Evolutionary conservation across 2,329 filamentous ascomycete species (phyloP).

Genomic region (Arthrinium phaeospermum): DNA sequence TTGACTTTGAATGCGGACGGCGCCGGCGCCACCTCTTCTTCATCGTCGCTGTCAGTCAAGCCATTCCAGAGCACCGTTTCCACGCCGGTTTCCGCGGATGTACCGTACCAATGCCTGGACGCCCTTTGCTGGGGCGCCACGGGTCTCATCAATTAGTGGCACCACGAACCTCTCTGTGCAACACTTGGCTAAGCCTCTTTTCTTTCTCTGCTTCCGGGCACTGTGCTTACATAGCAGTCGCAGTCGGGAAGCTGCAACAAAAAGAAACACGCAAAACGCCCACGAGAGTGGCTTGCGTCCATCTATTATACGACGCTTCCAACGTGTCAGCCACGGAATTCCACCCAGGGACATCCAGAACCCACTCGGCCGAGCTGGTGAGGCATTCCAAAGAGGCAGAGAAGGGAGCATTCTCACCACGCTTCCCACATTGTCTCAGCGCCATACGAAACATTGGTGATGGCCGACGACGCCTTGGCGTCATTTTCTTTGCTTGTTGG

Average conservation of each 20-base stretch:
- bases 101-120: not conserved
- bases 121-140: constrained; percentile 1
- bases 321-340: constrained; percentile 26
- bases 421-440: not conserved
- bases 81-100: constrained; percentile 7
- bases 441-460: constrained; percentile 1
- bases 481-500: not conserved
- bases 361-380: not conserved
- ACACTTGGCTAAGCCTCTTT: not conserved
- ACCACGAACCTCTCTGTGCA: constrained; percentile 1
- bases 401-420: not conserved
- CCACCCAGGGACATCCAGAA: constrained; percentile 15
- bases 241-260: constrained; percentile 2
- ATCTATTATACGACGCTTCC: constrained; percentile 2
- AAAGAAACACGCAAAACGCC: constrained; percentile 21
- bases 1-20: constrained; percentile 1
- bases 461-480: constrained; percentile 3
- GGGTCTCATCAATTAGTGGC: constrained; percentile 13
- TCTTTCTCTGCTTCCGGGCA: not conserved
- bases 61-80: constrained; percentile 8
- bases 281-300: not conserved
- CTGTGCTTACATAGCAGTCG: not conserved
- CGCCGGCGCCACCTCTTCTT: constrained; percentile 3
- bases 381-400: not conserved
- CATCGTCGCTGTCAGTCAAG: constrained; percentile 9